Percentiles rank a stretch among this genome's conserved stretches.
Evolutionary conservation across 305 asterid species (phyloP).

Genomic region (Nicotiana rustica): DNA sequence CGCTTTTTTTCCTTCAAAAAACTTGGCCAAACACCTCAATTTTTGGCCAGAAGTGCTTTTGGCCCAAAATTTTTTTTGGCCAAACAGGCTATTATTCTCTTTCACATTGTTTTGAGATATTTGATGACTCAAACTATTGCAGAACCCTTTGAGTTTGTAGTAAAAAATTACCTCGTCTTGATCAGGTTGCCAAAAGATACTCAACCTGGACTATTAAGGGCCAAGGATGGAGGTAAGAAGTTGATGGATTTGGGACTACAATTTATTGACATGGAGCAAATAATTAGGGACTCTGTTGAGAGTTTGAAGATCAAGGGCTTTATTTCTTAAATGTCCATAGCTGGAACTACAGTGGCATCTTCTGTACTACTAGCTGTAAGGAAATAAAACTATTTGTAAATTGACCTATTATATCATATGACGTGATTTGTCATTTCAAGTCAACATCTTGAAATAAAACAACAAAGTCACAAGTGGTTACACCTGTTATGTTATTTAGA

Average conservation of each 20-base stretch:
- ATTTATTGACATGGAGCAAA: conserved; percentile 76
- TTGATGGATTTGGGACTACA: conserved; percentile 74
- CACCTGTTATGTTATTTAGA: background rate
- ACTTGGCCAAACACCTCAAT: too few relatives aligned
- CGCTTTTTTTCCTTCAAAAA: too few relatives aligned
- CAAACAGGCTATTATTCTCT: too few relatives aligned
- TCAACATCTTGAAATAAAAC: background rate
- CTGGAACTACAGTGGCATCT: background rate
- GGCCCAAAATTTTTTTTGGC: too few relatives aligned
- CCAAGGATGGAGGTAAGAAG: conserved; percentile 71
- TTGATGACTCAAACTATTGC: too few relatives aligned
- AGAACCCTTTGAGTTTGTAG: too few relatives aligned
- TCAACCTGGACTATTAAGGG: conserved; percentile 76
- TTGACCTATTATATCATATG: too few relatives aligned
- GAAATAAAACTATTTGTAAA: background rate
- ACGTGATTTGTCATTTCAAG: background rate
- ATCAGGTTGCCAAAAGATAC: conserved; percentile 78
- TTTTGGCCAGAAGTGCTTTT: too few relatives aligned
- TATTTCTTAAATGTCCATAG: conserved; percentile 48
- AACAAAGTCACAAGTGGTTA: background rate
- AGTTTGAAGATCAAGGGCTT: conserved; percentile 74
- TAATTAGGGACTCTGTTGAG: conserved; percentile 76
- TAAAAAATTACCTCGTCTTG: background rate
- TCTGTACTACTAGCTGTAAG: background rate
- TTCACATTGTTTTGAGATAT: too few relatives aligned